Conservation (phyloP, 768 basidiomycete genomes). For the Boletus vermiculosoides region DNA sequence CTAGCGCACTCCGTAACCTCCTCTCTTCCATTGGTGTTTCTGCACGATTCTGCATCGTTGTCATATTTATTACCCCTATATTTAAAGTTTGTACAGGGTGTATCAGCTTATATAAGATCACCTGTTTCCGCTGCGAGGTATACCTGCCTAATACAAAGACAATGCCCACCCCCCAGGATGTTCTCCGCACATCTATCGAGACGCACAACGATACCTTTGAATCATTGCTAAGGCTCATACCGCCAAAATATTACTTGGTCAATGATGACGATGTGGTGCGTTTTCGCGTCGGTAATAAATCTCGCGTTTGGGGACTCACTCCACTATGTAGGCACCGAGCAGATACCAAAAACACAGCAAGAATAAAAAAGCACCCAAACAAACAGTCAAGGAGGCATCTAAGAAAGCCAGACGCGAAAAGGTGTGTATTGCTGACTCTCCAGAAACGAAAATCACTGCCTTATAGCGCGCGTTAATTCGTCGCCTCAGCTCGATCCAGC, state of each 20-base stretch:
- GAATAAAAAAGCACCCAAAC: conserved; percentile 78
- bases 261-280: conserved; percentile 19
- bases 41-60: neutral
- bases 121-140: neutral
- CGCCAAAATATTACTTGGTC: conserved; percentile 80
- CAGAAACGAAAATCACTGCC: neutral
- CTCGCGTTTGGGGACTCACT: neutral
- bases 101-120: neutral
- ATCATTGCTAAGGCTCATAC: conserved; percentile 78
- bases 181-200: conserved; percentile 65
- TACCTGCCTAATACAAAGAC: neutral
- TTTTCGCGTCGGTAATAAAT: neutral
- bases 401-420: conserved; percentile 88
- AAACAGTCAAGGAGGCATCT: conserved; percentile 83
- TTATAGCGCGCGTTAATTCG: neutral
- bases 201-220: conserved; percentile 87
- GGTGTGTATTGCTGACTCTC: conserved; percentile 39
- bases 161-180: conserved; percentile 51
- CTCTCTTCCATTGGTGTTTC: neutral
- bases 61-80: too few species aligned
- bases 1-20: neutral
- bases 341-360: conserved; percentile 89
- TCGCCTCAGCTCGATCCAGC: conserved; percentile 80
- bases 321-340: conserved; percentile 38
- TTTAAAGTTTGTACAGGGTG: too few species aligned